Percentiles rank a stretch among this genome's conserved stretches.
phyloP scores from a whole-genome alignment of 140 eudicot genomes.

The Senecio squalidus region DNA sequence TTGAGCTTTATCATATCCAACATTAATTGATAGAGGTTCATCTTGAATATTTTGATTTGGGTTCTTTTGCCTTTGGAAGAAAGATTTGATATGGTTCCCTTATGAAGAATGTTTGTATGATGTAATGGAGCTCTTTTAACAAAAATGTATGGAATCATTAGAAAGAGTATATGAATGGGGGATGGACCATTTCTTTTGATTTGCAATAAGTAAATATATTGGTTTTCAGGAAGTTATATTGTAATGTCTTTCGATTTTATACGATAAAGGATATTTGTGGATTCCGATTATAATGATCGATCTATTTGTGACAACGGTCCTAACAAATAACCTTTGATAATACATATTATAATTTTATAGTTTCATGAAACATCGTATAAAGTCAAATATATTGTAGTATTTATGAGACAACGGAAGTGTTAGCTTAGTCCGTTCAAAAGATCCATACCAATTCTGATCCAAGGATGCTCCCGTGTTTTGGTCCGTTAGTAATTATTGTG shows the following conservation, averaged over 20 bases:
- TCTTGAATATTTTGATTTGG: constrained; percentile 28
- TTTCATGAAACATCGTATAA: neutral
- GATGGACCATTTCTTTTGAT: constrained; percentile 29
- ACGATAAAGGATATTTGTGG: neutral
- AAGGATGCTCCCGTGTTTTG: neutral
- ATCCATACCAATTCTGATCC: neutral
- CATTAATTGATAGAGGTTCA: constrained; percentile 20
- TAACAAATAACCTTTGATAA: neutral
- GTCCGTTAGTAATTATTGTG: too few species aligned
- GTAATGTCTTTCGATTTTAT: neutral
- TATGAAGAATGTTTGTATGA: constrained; percentile 33
- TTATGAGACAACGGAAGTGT: neutral
- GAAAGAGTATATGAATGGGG: constrained; percentile 14
- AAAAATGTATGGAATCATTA: constrained; percentile 24
- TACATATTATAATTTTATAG: neutral
- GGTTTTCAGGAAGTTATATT: neutral
- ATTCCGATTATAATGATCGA: neutral
- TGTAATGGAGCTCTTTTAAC: constrained; percentile 18
- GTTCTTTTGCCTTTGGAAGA: constrained; percentile 24
- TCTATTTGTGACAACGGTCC: neutral
- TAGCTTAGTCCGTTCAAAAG: neutral
- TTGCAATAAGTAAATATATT: neutral
- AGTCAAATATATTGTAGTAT: neutral
- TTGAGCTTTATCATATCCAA: constrained; percentile 25
- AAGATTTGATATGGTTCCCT: constrained; percentile 29